A percentile compares a stretch with the other conserved stretches of the same genome.
Conservation (phyloP, 2,329 filamentous ascomycete species). For the Coniochaeta sp. region DNA sequence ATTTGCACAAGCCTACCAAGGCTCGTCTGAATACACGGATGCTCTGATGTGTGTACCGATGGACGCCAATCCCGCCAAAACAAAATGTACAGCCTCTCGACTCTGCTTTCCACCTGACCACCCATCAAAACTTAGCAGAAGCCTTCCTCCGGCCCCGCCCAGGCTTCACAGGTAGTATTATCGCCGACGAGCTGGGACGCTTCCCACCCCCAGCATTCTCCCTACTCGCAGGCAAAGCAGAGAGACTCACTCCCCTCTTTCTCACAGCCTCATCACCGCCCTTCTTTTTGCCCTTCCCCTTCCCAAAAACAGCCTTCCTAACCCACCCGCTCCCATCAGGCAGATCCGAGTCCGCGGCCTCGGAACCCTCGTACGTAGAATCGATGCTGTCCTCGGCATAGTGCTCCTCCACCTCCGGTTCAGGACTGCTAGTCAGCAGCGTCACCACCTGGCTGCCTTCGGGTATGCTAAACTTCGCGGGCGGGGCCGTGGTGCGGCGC, state of each 20-base stretch:
- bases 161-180: not conserved
- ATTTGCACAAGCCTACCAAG: too few species aligned
- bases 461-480: slow-evolving; percentile 15
- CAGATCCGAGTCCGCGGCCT: slow-evolving; percentile 7
- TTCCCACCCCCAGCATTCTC: not conserved
- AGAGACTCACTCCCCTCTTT: slow-evolving; percentile 1
- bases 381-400: slow-evolving; percentile 33
- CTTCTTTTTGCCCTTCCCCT: not conserved
- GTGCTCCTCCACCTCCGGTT: slow-evolving; percentile 24
- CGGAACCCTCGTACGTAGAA: slow-evolving; percentile 20
- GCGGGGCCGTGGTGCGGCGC: slow-evolving; percentile 3
- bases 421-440: slow-evolving; percentile 24
- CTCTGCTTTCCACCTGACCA: not conserved
- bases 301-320: slow-evolving; percentile 9
- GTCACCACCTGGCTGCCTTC: slow-evolving; percentile 29
- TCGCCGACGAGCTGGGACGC: not conserved
- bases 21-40: too few species aligned
- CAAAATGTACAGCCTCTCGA: too few species aligned
- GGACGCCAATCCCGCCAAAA: too few species aligned
- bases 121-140: not conserved
- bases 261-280: not conserved
- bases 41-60: too few species aligned
- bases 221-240: not conserved
- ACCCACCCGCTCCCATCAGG: slow-evolving; percentile 12
- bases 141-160: slow-evolving; percentile 2